Evolutionary conservation across 2,329 filamentous ascomycete species (phyloP).

Genomic region (Diplodia mutila): DNA sequence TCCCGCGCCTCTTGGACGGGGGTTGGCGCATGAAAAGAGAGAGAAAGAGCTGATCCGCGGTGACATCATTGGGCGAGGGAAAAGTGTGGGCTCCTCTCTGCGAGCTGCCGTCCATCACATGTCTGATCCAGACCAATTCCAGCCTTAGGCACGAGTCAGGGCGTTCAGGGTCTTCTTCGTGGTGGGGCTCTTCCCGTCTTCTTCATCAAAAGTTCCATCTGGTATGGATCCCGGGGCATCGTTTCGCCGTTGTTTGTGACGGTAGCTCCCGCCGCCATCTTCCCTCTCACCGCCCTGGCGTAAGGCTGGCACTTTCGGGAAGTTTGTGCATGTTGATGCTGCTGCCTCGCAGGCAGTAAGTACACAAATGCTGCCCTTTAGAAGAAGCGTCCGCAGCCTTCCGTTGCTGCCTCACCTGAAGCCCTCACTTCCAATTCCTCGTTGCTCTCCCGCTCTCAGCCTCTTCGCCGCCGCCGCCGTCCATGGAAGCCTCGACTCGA

Average conservation of each 20-base stretch:
- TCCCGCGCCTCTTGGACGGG: background rate
- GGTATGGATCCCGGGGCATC: background rate
- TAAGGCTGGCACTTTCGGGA: background rate
- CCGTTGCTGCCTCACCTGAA: background rate
- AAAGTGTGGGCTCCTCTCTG: background rate
- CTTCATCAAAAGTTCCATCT: background rate
- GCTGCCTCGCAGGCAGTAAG: background rate
- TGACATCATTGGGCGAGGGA: conserved; percentile 15
- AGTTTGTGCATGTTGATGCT: background rate
- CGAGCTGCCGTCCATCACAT: background rate
- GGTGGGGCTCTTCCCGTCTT: background rate
- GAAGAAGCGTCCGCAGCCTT: conserved; percentile 3
- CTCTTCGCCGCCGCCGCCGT: conserved; percentile 1
- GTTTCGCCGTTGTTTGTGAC: background rate
- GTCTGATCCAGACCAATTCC: too few species aligned
- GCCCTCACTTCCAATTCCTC: background rate
- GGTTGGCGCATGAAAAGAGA: too few species aligned
- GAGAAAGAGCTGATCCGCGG: background rate
- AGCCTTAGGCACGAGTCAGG: background rate
- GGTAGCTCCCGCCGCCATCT: background rate
- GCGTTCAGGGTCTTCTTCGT: background rate
- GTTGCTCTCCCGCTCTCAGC: background rate
- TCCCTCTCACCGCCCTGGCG: background rate
- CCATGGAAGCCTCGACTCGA: conserved; percentile 7
- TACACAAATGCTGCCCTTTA: background rate